Conservation (phyloP, 352 stramenopile species). For the Globisporangium rhizosaccharum region DNA sequence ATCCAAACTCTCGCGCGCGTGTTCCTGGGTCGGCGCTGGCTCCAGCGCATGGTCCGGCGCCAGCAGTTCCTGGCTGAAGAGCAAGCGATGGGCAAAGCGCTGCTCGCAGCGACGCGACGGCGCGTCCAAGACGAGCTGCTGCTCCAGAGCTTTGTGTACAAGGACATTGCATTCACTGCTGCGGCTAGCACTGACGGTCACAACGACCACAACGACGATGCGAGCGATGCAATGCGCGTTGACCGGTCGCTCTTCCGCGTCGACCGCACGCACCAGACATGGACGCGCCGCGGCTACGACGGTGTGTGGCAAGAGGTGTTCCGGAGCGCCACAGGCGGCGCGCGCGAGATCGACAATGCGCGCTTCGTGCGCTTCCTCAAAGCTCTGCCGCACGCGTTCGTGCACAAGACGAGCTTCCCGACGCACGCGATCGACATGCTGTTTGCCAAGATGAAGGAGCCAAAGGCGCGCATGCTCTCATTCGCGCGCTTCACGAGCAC, state of each 20-base stretch:
- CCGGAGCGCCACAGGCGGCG: constrained; percentile 35
- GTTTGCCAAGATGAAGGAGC: constrained; percentile 76
- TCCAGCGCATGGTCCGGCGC: constrained; percentile 28
- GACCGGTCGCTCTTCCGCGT: constrained; percentile 34
- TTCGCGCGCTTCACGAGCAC: constrained; percentile 60
- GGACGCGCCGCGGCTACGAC: constrained; percentile 54
- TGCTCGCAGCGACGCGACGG: constrained; percentile 37
- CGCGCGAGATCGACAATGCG: constrained; percentile 59
- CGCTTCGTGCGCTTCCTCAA: constrained; percentile 64
- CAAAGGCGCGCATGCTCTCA: constrained; percentile 51
- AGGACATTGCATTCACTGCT: constrained; percentile 15
- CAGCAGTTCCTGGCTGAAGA: constrained; percentile 55
- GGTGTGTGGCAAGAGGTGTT: constrained; percentile 69
- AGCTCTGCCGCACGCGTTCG: constrained; percentile 43
- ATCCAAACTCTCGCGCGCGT: constrained; percentile 40
- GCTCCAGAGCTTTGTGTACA: constrained; percentile 57
- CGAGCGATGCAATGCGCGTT: constrained; percentile 22
- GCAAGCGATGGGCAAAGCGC: constrained; percentile 35
- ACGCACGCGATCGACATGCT: constrained; percentile 53
- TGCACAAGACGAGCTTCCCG: constrained; percentile 53
- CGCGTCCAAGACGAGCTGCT: constrained; percentile 54
- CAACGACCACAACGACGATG: background rate
- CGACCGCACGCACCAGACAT: constrained; percentile 17
- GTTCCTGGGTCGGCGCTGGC: constrained; percentile 30
- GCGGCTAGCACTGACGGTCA: background rate